Base-by-base conservation (phyloP, 352 stramenopile species). In the Phytophthora rubi region DNA sequence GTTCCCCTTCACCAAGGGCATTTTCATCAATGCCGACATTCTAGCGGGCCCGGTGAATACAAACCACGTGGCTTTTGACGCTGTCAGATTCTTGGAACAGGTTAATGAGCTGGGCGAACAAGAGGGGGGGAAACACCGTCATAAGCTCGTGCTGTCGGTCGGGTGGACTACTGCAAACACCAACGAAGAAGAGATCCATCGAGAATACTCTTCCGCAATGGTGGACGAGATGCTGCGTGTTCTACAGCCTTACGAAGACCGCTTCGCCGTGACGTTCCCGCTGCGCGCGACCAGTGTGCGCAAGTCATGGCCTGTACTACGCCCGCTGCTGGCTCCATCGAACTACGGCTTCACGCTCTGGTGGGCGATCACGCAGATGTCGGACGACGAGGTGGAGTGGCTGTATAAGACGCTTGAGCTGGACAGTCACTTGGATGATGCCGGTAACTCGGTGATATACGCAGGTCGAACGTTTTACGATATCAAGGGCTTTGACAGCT, bases 1-100 rank as follows among this genome's bases (percentile, higher is more conserved):
- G 15, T 93, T 82, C 49, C 85, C 85, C 18, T 91, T 85, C 59
- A 59, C 67, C 1, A 77, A 73, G 23, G 65, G 81, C 16, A 61
- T 93, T 15, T 93, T 93, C 39, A 72, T 91, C 30, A 93, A 93
- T 62, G 85, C 83, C 2, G 85, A 93, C 51, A 90, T 93, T 53
- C 69, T 91, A 6, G 62, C 80, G 2, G 85, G 85, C 4, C 85
- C 85, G 26, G 81, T 78, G 3, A 86, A 81, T 32, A 79, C 77
- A 0, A 63, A 62, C 0, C 16, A 73, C 4, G 62, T 89, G 6
- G 62, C 69, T 0, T 91, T 91, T 64, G 66, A 88, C 8, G 81
- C 81, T 0, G 26, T 23, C 8, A 76, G 62, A 44, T 93, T 93
- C 44, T 74, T 93, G 32, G 44, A 75, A 12, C 48, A 73, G 10